phyloP scores from a whole-genome alignment of 176 grass and related monocot species.

The Tuctoria greenei region DNA sequence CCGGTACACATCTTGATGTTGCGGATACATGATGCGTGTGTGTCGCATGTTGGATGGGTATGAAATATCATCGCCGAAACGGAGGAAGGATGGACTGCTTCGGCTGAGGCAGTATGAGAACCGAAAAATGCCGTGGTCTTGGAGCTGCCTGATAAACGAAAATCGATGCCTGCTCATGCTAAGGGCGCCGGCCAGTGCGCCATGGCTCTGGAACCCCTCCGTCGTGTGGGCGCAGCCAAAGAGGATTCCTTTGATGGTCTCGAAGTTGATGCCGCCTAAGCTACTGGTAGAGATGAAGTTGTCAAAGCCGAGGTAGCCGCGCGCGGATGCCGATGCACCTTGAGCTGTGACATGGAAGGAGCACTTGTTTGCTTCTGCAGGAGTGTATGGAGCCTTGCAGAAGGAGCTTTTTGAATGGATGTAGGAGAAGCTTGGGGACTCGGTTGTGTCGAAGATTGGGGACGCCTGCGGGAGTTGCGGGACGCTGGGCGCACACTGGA shows the following conservation, averaged over 20 bases:
- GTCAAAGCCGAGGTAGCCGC: neutral
- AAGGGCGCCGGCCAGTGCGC: neutral
- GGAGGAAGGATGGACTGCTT: neutral
- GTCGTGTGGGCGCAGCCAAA: neutral
- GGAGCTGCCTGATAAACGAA: neutral
- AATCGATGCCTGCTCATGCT: neutral
- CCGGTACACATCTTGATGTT: no score
- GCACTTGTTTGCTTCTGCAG: no score
- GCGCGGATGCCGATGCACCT: no score
- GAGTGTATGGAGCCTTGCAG: no score
- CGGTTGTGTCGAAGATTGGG: neutral
- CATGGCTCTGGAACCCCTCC: neutral
- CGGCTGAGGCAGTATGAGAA: neutral
- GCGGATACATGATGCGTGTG: no score
- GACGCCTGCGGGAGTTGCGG: neutral
- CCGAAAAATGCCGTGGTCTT: fast-evolving
- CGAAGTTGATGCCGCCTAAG: no score
- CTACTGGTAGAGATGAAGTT: neutral
- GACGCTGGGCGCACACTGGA: neutral
- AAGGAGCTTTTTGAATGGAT: no score
- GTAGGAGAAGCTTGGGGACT: no score
- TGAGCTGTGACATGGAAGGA: neutral
- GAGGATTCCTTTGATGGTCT: neutral
- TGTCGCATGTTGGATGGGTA: neutral
- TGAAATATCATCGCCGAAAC: neutral